Evolutionary conservation across 495 filamentous ascomycete species (phyloP).

Genomic region (Choiromyces venosus): DNA sequence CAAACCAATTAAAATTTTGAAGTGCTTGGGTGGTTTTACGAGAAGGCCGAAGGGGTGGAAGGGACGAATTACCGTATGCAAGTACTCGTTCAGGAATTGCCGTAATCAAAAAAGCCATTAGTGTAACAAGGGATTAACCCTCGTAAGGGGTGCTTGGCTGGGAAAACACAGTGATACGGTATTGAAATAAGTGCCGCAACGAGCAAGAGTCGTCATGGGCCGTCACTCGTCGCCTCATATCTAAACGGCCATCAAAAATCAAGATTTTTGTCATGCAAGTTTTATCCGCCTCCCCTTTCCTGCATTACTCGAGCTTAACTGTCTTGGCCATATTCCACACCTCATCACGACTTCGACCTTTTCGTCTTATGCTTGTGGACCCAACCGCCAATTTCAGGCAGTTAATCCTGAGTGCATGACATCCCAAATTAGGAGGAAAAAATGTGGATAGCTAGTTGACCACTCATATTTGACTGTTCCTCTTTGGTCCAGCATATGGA

Average conservation of each 20-base stretch:
- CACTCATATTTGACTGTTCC: neutral
- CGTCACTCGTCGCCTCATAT: neutral
- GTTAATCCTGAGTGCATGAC: neutral
- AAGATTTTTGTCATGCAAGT: too few species aligned
- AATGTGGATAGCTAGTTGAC: neutral
- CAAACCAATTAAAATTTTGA: neutral
- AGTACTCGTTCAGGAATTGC: too few species aligned
- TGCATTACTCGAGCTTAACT: neutral
- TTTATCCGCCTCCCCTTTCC: too few species aligned
- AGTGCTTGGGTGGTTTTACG: neutral
- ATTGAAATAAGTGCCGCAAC: too few species aligned
- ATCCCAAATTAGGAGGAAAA: neutral
- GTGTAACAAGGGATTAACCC: neutral
- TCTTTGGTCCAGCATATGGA: neutral
- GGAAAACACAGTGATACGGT: neutral
- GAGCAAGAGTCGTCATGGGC: neutral
- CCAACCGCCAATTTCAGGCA: neutral
- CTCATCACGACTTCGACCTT: neutral
- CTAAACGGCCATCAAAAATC: too few species aligned
- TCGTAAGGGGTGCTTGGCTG: neutral
- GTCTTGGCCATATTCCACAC: neutral
- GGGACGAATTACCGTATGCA: neutral
- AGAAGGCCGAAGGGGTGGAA: neutral
- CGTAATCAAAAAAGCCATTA: neutral
- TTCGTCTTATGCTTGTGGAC: neutral